Evolutionary conservation across 345 rosid species (phyloP).

Genomic region (Camelina neglecta): DNA sequence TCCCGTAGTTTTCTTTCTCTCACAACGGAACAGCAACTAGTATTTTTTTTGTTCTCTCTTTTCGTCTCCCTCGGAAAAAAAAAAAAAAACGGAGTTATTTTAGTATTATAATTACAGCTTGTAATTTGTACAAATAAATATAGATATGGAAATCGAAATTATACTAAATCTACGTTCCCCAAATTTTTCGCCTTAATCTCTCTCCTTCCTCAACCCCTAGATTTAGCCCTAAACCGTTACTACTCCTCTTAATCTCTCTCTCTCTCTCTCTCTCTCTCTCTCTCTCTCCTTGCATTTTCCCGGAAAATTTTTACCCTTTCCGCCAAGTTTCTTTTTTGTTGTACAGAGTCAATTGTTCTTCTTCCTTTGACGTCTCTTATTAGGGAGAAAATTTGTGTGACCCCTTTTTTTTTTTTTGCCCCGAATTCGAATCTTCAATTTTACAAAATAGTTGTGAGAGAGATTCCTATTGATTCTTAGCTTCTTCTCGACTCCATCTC

Average conservation of each 20-base stretch:
- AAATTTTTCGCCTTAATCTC: slow-evolving; percentile 11
- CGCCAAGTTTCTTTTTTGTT: neutral
- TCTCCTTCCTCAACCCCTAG: slow-evolving; percentile 21
- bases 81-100: neutral
- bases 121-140: slow-evolving; percentile 5
- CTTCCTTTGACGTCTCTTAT: neutral
- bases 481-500: slow-evolving; percentile 28
- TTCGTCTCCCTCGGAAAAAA: neutral
- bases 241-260: slow-evolving; percentile 5
- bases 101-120: slow-evolving; percentile 19
- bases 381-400: neutral
- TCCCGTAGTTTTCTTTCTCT: neutral
- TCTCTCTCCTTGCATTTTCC: slow-evolving; percentile 34
- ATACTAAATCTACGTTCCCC: neutral
- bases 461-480: slow-evolving; percentile 29
- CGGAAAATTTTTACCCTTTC: slow-evolving; percentile 27
- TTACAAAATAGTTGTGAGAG: slow-evolving; percentile 8
- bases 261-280: slow-evolving; percentile 24
- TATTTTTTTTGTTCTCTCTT: neutral
- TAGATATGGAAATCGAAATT: slow-evolving; percentile 11
- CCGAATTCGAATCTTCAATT: slow-evolving; percentile 20
- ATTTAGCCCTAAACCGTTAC: slow-evolving; percentile 48
- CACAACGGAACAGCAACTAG: slow-evolving; percentile 18
- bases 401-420: neutral
- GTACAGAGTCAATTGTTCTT: slow-evolving; percentile 18